A percentile compares a stretch with the other conserved stretches of the same genome.
Evolutionary conservation across 1,284 basidiomycete species (phyloP).

Genomic region (Thelephora terrestris): DNA sequence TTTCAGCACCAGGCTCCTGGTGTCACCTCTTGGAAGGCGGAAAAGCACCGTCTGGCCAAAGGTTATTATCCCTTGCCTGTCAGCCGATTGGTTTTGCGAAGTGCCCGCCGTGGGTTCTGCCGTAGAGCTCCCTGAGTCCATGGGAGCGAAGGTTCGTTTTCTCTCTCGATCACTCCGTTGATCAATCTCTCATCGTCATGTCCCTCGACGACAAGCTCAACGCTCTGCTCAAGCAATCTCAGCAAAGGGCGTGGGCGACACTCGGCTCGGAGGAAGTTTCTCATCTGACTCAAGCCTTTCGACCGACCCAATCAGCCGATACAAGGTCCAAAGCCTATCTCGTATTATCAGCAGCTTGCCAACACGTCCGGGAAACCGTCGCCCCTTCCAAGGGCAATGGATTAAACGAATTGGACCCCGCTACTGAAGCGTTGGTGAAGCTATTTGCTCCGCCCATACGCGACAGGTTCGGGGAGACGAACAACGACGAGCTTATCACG

Average conservation of each 20-base stretch:
- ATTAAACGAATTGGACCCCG: slow-evolving; percentile 29
- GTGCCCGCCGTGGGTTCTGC: too few species aligned
- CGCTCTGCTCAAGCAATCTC: slow-evolving; percentile 26
- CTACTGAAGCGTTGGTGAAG: slow-evolving; percentile 36
- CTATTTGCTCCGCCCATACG: slow-evolving; percentile 38
- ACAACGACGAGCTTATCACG: slow-evolving; percentile 37
- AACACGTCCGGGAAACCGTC: slow-evolving; percentile 36
- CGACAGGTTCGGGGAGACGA: slow-evolving; percentile 40
- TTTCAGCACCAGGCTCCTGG: slow-evolving; percentile 56
- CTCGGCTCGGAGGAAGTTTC: slow-evolving; percentile 46
- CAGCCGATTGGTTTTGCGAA: neutral
- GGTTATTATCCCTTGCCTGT: slow-evolving; percentile 29
- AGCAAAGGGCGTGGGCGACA: slow-evolving; percentile 21
- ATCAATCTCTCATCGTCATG: slow-evolving; percentile 7
- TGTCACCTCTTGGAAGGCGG: slow-evolving; percentile 58
- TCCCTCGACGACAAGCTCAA: slow-evolving; percentile 18
- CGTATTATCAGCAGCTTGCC: slow-evolving; percentile 53
- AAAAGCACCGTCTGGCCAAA: slow-evolving; percentile 57
- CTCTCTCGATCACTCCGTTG: neutral
- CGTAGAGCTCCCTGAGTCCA: too few species aligned
- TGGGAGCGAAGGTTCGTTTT: slow-evolving; percentile 7
- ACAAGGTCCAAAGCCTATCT: slow-evolving; percentile 58
- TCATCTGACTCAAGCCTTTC: slow-evolving; percentile 44
- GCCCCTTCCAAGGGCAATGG: slow-evolving; percentile 16
- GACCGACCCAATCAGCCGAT: slow-evolving; percentile 32